Base-by-base conservation (phyloP, 164 flowering plant genomes). In the Berberis vulgaris region DNA sequence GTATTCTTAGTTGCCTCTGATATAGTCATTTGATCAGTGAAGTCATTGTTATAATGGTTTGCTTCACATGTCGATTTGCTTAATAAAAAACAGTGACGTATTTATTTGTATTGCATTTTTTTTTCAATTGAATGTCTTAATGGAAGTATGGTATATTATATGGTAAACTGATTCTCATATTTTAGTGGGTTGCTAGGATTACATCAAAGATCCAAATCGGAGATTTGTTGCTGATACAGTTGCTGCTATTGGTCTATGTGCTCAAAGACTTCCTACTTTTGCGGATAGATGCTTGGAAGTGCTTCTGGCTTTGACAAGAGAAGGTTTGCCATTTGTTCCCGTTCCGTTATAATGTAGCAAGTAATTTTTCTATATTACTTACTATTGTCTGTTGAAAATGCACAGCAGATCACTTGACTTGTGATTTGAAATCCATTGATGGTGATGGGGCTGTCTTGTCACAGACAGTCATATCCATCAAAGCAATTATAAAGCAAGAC, bases 201-300 rank as follows among this genome's bases (percentile, higher is more conserved):
- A 95, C 74, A 76, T 89, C 60, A 87, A 83, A 81, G 97, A 95
- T 79, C 91, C 96, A 52, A 92, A 95, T 75, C 74, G 91, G 75
- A 83, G 81, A 74, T 89, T 95, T 84, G 99, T 91, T 73, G 96
- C 96, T 58, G 94, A 86, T 78, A 79, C 97, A 46, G 79, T 95
- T 72, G 88, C 91, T 75, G 97, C 91, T 43, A 89, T 95, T 76
- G 99, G 99, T 60, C 68, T 84, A 67, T 89, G 97, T 79, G 96
- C 88, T 39, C 85, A 83, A 67, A 76, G 81, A 70, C 86, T 86
- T 69, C 89, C 94, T 59, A 69, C 76, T 56, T 73, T 87, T 62
- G 82, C 96, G 59, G 74, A 67, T 38, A 76, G 76, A 73, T 91
- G 94, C 79, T 69, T 95, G 79, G 94, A 89, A 56, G 88, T 85